Evolutionary conservation across 31 red algal species (phyloP).

Genomic region (Asparagopsis taxiformis): DNA sequence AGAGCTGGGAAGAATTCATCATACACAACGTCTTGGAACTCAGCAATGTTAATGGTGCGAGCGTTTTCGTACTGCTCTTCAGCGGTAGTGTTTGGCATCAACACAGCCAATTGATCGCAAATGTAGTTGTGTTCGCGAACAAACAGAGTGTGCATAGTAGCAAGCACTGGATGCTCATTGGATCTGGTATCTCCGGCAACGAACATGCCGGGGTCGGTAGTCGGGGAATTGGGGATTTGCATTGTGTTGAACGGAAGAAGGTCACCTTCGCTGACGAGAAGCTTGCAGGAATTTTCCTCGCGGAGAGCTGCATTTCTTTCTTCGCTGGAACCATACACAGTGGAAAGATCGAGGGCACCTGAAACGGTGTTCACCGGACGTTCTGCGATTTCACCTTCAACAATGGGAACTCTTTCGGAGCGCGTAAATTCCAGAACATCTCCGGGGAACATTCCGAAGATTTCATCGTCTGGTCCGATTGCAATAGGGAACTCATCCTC

Average conservation of each 20-base stretch:
- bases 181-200: constrained; percentile 21
- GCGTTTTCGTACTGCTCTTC: constrained; percentile 41
- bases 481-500: constrained; percentile 6
- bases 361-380: too few relatives aligned
- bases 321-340: too few relatives aligned
- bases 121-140: constrained; percentile 35
- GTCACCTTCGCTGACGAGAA: background rate
- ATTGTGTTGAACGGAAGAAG: constrained; percentile 1
- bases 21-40: constrained; percentile 38
- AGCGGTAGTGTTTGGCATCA: background rate
- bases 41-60: constrained; percentile 16
- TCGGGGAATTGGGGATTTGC: background rate
- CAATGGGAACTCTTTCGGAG: background rate
- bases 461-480: background rate
- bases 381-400: too few relatives aligned
- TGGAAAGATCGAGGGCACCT: too few relatives aligned
- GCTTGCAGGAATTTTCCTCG: too few relatives aligned
- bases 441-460: background rate
- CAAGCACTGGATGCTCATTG: constrained; percentile 36
- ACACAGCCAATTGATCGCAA: background rate
- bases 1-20: constrained; percentile 32
- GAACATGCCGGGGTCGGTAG: background rate
- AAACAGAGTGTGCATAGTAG: constrained; percentile 9
- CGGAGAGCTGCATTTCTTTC: too few relatives aligned
- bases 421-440: background rate